Evolutionary conservation across 768 basidiomycete genomes (phyloP).

Genomic region (Mycena filopes): DNA sequence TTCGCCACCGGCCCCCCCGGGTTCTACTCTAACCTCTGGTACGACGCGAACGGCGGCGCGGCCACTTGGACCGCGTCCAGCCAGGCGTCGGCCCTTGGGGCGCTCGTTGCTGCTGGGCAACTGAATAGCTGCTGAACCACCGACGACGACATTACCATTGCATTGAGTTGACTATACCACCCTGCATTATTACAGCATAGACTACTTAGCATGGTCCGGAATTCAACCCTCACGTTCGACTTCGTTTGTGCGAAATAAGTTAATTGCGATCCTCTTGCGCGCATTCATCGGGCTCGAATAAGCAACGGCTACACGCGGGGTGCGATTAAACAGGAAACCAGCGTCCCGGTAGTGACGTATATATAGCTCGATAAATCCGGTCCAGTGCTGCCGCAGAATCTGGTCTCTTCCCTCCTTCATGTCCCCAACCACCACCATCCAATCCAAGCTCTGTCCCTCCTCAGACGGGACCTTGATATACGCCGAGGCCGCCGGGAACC

Average conservation of each 20-base stretch:
- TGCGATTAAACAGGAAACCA: no score
- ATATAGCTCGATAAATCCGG: no score
- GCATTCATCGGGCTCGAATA: no score
- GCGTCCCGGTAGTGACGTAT: no score
- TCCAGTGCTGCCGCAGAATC: no score
- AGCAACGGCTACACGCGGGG: no score
- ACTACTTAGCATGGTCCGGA: background rate
- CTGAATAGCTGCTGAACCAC: slow-evolving; percentile 28
- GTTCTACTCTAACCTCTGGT: slow-evolving; percentile 32
- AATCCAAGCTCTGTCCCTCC: slow-evolving; percentile 37
- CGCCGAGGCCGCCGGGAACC: slow-evolving; percentile 45
- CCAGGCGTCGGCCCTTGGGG: slow-evolving; percentile 32
- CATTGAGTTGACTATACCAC: slow-evolving; percentile 2
- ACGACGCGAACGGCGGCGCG: slow-evolving; percentile 22
- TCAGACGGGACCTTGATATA: slow-evolving; percentile 46
- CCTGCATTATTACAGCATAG: background rate
- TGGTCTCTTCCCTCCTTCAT: background rate
- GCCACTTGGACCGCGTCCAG: slow-evolving; percentile 27
- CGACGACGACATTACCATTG: background rate
- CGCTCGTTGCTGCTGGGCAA: slow-evolving; percentile 29
- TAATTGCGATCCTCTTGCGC: no score
- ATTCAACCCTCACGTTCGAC: background rate
- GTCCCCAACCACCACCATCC: background rate
- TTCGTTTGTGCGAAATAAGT: background rate
- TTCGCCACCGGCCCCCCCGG: slow-evolving; percentile 22